Evolutionary conservation across 2,329 filamentous ascomycete species (phyloP).

Genomic region (Endothia cerciana): DNA sequence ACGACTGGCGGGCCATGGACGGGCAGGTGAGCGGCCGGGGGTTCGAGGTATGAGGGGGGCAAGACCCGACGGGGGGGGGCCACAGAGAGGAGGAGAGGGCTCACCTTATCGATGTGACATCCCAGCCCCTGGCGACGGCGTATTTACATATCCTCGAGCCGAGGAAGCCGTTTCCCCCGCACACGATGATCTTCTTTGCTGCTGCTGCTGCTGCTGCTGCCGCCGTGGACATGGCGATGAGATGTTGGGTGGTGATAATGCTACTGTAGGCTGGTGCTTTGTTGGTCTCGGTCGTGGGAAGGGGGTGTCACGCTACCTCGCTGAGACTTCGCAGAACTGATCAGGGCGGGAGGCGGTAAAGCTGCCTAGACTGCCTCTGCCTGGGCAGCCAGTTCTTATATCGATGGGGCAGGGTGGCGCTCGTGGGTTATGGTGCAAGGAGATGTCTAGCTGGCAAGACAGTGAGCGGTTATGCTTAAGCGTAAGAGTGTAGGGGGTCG

Average conservation of each 20-base stretch:
- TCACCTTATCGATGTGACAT: conserved; percentile 90
- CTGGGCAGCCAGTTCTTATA: background rate
- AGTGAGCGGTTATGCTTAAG: conserved; percentile 10
- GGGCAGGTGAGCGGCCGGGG: background rate
- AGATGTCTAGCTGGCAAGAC: background rate
- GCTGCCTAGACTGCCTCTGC: background rate
- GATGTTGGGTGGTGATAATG: conserved; percentile 1
- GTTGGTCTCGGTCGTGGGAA: background rate
- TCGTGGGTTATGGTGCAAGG: too few relatives aligned
- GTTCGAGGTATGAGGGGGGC: too few relatives aligned
- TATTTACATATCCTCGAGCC: conserved; percentile 89
- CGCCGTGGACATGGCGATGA: conserved; percentile 48
- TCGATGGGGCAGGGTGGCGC: too few relatives aligned
- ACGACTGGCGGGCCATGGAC: conserved; percentile 59
- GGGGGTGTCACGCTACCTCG: conserved; percentile 24
- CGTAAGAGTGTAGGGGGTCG: too few relatives aligned
- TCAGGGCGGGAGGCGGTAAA: background rate
- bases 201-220: conserved; percentile 59
- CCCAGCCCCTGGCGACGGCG: conserved; percentile 83
- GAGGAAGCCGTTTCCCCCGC: conserved; percentile 91
- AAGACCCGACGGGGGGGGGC: background rate
- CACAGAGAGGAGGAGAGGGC: conserved; percentile 3
- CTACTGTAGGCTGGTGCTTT: too few relatives aligned
- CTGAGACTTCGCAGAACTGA: background rate
- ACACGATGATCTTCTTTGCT: conserved; percentile 83